Evolutionary conservation across 2,329 filamentous ascomycete genomes (phyloP).

Genomic region (Raffaelea deltoideospora): DNA sequence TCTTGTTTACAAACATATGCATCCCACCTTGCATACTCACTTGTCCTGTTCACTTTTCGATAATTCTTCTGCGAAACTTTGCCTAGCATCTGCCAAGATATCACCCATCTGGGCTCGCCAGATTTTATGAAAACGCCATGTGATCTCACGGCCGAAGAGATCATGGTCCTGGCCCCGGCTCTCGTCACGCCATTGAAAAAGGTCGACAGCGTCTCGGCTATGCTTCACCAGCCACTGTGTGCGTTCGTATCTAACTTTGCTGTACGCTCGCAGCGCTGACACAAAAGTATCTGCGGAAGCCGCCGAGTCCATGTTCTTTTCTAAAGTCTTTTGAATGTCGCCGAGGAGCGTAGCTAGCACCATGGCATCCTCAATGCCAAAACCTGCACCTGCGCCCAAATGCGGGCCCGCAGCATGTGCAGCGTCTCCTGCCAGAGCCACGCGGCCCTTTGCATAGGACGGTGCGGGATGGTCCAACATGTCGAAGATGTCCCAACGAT

Average conservation of each 20-base stretch:
- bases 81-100: conserved; percentile 15
- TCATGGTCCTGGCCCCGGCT: conserved; percentile 17
- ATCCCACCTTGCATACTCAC: too few relatives aligned
- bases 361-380: conserved; percentile 39
- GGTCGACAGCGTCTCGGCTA: conserved; percentile 21
- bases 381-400: conserved; percentile 38
- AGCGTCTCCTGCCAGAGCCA: conserved; percentile 39
- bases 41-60: neutral
- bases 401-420: conserved; percentile 41
- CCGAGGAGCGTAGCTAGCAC: conserved; percentile 23
- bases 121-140: conserved; percentile 17
- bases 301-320: too few relatives aligned
- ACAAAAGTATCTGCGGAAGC: conserved; percentile 1
- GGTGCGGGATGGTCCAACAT: conserved; percentile 27
- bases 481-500: conserved; percentile 43
- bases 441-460: conserved; percentile 24
- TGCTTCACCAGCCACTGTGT: conserved; percentile 27
- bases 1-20: too few relatives aligned
- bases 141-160: conserved; percentile 21
- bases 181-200: conserved; percentile 22
- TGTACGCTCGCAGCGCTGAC: conserved; percentile 22
- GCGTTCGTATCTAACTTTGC: conserved; percentile 20
- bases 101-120: conserved; percentile 22
- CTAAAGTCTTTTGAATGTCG: too few relatives aligned
- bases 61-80: neutral